phyloP scores from a whole-genome alignment of 305 asterid genomes.

The Fraxinus floribunda region DNA sequence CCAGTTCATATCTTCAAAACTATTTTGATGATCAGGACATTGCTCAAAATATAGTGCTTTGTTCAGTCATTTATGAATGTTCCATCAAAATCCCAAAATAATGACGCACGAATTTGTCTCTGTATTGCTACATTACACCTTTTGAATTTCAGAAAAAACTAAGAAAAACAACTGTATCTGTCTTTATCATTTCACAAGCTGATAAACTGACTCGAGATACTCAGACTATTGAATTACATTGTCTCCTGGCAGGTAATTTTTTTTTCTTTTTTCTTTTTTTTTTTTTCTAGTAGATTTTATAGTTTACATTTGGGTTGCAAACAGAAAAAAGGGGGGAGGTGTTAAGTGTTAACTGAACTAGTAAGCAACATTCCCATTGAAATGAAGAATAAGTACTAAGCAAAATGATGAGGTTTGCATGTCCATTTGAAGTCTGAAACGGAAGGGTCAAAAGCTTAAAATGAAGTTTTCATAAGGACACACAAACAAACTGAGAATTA shows the following conservation, averaged over 20 bases:
- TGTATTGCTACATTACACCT: neutral
- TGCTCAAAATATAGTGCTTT: neutral
- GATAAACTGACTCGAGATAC: neutral
- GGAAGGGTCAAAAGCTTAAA: neutral
- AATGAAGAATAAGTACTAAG: neutral
- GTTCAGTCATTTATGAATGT: neutral
- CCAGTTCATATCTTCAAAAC: neutral
- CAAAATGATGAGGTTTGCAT: neutral
- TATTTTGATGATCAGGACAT: neutral
- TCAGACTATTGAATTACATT: neutral
- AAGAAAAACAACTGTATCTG: neutral
- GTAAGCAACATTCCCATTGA: neutral
- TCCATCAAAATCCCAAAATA: neutral
- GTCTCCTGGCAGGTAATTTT: neutral
- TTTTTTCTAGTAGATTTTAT: neutral
- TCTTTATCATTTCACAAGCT: neutral
- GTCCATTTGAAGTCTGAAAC: neutral
- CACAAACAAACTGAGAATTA: neutral
- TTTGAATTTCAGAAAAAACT: neutral
- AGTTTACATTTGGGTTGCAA: neutral
- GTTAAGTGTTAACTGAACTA: neutral
- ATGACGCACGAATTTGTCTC: neutral
- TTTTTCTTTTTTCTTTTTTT: neutral
- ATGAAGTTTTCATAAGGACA: neutral
- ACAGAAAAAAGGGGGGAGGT: neutral